Base-by-base conservation (phyloP, 768 basidiomycete species). In the Russula emetica region DNA sequence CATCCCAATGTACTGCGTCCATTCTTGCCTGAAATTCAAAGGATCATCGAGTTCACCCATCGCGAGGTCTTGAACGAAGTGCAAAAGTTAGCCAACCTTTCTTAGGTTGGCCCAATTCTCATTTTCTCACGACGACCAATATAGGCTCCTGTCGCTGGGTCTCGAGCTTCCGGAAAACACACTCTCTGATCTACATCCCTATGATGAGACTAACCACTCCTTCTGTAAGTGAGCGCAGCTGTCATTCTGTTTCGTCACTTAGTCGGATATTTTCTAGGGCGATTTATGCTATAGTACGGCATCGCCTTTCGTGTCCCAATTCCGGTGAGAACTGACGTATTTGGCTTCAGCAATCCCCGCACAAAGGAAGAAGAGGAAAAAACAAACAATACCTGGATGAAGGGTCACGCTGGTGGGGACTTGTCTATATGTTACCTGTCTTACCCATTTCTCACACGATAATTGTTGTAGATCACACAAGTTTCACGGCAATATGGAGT, bases 271-370 rank as follows among this genome's bases (percentile, higher is more conserved):
- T 30, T 42, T 50, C 16, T 59, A 86, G 85, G 82, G 7, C 77
- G 85, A 52, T 85, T 82, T 71, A 85, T 86, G 83, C 85, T 86
- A 74, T 87, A 86, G 84, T 84, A 32, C 14, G 82, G 59, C 50
- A 32, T 40, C 34, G 32, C 30, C 58, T 14, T 52, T 26, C 20
- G 36, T 18, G 44, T 22, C 14, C 5, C 20, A 26, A 45, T n/a
- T 16, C 3, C 26, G 49, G 18, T n/a, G 20, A n/a, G n/a, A 34
- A 22, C 49, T 67, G 40, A 67, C 42, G 6, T 52, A 22, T 13
- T 52, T 20, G 32, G 53, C 22, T 63, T 3, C 45, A 77, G 76
- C 59, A 72, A 74, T 58, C 76, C 74, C 9, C 72, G 74, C 30
- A 65, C 72, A 1, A 62, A 72, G 55, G 74, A 75, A 34, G 75